Conservation (phyloP, 2,329 filamentous ascomycete genomes). For the Peltaster fructicola region DNA sequence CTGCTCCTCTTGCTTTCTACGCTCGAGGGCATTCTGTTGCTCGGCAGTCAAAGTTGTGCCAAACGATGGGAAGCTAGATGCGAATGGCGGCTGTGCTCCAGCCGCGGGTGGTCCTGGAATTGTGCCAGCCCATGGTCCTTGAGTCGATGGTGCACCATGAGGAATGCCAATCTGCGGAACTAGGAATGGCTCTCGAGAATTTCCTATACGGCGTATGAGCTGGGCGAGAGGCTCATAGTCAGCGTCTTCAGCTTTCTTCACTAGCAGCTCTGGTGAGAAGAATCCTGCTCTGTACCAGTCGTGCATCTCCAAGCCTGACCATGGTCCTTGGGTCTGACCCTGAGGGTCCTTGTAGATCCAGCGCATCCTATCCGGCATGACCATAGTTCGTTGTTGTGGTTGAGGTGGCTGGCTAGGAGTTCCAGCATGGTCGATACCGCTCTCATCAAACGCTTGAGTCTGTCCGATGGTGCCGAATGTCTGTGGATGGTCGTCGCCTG, state of each 20-base stretch:
- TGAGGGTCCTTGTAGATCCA: slow-evolving; percentile 97
- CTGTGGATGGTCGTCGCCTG: slow-evolving; percentile 42
- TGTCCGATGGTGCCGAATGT: too few species aligned
- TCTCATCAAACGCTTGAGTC: slow-evolving; percentile 9
- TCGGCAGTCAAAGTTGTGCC: slow-evolving; percentile 91
- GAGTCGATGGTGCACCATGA: slow-evolving; percentile 40
- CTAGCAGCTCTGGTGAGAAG: slow-evolving; percentile 83
- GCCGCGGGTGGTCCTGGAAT: slow-evolving; percentile 16
- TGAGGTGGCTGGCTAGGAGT: slow-evolving; percentile 48
- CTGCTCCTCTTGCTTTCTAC: slow-evolving; percentile 94
- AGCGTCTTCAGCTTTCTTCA: slow-evolving; percentile 82
- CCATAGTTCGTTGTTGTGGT: slow-evolving; percentile 69
- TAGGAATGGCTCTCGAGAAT: slow-evolving; percentile 90
- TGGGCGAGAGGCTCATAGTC: slow-evolving; percentile 94
- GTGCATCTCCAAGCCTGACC: slow-evolving; percentile 95
- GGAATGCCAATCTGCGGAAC: slow-evolving; percentile 93
- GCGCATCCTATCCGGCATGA: slow-evolving; percentile 97
- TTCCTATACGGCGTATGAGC: slow-evolving; percentile 86
- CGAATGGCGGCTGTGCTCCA: slow-evolving; percentile 59
- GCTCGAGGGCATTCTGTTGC: slow-evolving; percentile 92
- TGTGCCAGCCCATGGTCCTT: slow-evolving; percentile 24
- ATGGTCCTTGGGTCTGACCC: slow-evolving; percentile 80
- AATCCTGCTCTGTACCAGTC: slow-evolving; percentile 99
- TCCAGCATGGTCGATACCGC: too few species aligned
- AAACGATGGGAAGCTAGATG: slow-evolving; percentile 87